Evolutionary conservation across 208 protist species (phyloP).

Genomic region (Histomonas meleagridis): DNA sequence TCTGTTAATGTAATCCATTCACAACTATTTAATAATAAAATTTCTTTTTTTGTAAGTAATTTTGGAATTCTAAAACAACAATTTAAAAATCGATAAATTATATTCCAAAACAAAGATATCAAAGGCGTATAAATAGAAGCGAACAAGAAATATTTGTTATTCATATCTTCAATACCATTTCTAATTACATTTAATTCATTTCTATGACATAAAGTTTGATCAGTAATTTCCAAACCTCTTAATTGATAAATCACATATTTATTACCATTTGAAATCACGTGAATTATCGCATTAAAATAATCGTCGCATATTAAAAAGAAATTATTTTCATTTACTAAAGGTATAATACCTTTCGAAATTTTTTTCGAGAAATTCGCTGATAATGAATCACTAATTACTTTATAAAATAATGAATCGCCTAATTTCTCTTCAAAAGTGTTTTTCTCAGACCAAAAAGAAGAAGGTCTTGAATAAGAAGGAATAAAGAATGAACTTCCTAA

Average conservation of each 20-base stretch:
- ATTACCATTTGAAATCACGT: not conserved
- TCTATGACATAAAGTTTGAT: constrained; percentile 31
- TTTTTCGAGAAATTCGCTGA: not conserved
- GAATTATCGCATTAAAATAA: constrained; percentile 8
- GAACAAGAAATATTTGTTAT: not conserved
- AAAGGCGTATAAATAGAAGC: not conserved
- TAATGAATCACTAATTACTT: not conserved
- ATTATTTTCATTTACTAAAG: not conserved
- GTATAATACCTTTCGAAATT: not conserved
- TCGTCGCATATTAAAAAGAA: not conserved
- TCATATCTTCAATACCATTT: not conserved
- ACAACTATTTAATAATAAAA: not conserved
- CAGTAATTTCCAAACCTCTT: not conserved
- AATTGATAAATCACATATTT: not conserved
- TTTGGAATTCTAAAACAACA: not conserved
- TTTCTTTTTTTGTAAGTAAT: not conserved
- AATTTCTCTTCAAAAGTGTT: not conserved
- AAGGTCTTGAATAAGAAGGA: not conserved
- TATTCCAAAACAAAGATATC: not conserved
- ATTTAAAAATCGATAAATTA: not conserved
- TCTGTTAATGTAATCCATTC: not conserved
- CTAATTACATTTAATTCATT: constrained; percentile 18
- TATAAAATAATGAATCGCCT: constrained; percentile 19
- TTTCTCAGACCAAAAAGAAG: not conserved
- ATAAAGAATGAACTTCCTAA: not conserved